A percentile compares a stretch with the other conserved stretches of the same genome.
These are phyloP conservation scores for Rubia occidens DNA, from an alignment of 305 asterid genomes.

Conservation along the genomic window DNA sequence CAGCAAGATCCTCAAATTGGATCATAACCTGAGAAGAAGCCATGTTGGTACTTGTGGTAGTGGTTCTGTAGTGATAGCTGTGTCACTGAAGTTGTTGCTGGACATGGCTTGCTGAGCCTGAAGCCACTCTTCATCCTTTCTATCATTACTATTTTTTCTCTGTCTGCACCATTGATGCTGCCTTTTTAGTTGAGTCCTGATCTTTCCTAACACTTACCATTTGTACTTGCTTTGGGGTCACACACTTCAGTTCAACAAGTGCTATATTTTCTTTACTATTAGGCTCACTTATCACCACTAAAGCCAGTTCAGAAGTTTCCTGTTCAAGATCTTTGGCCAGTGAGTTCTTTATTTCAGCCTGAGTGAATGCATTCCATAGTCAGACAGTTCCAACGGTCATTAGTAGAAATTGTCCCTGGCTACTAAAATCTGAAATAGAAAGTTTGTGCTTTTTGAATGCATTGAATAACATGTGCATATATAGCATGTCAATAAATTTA, in stretches of 20 bases:
- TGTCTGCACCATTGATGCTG: slow-evolving; percentile 24
- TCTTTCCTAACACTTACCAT: slow-evolving; percentile 29
- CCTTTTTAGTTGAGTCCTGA: slow-evolving; percentile 19
- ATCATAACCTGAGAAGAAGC: slow-evolving; percentile 39
- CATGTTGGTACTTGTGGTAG: slow-evolving; percentile 18
- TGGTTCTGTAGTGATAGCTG: slow-evolving; percentile 1
- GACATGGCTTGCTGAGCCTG: slow-evolving; percentile 88
- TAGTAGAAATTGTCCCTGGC: background rate
- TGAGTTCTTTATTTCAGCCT: slow-evolving; percentile 45
- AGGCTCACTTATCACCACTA: slow-evolving; percentile 31
- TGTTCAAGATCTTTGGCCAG: slow-evolving; percentile 23
- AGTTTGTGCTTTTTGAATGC: background rate
- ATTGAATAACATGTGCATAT: background rate
- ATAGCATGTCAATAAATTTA: background rate
- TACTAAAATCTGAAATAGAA: background rate
- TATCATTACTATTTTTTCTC: slow-evolving; percentile 72
- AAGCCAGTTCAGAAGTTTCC: slow-evolving; percentile 31
- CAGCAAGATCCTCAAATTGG: slow-evolving; percentile 55
- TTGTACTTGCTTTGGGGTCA: slow-evolving; percentile 23
- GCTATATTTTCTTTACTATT: slow-evolving; percentile 24
- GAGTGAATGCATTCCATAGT: slow-evolving; percentile 14
- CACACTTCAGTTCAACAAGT: slow-evolving; percentile 14
- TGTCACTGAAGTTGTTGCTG: slow-evolving; percentile 25
- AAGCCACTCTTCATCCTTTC: slow-evolving; percentile 91
- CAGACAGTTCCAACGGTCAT: slow-evolving; percentile 6